Evolutionary conservation across 2,329 filamentous ascomycete genomes (phyloP).

Genomic region (Clarireedia homoeocarpa): DNA sequence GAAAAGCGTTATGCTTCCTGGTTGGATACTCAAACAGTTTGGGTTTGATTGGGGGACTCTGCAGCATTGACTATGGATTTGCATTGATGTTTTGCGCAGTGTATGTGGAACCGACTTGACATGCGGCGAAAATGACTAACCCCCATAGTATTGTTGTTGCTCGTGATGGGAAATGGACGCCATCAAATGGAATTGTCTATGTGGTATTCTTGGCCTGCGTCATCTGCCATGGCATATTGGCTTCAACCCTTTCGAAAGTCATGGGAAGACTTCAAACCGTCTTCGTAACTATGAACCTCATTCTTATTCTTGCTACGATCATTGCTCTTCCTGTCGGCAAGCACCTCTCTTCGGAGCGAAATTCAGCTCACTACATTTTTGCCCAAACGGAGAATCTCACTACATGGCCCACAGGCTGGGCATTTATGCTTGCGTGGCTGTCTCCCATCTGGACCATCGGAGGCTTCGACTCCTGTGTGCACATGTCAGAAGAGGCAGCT

Average conservation of each 20-base stretch:
- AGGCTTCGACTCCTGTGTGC: constrained; percentile 50
- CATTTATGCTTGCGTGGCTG: constrained; percentile 53
- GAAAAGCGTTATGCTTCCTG: constrained; percentile 51
- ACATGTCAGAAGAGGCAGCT: constrained; percentile 53
- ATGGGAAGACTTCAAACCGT: constrained; percentile 53
- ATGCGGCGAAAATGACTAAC: constrained; percentile 3
- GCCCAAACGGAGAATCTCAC: constrained; percentile 48
- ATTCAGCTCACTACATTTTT: constrained; percentile 45
- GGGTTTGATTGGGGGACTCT: constrained; percentile 52
- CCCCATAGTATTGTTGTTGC: constrained; percentile 40
- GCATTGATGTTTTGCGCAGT: constrained; percentile 51
- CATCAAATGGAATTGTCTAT: constrained; percentile 49
- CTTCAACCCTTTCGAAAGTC: constrained; percentile 42
- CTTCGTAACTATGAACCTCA: constrained; percentile 47
- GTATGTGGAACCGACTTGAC: constrained; percentile 16
- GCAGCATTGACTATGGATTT: constrained; percentile 51
- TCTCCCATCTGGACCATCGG: constrained; percentile 54
- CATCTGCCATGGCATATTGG: constrained; percentile 45
- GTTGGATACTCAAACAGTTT: constrained; percentile 56
- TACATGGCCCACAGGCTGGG: constrained; percentile 48
- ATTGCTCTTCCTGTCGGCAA: constrained; percentile 48
- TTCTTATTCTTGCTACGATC: constrained; percentile 47
- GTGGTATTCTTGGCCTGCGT: constrained; percentile 48
- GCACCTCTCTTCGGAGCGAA: constrained; percentile 27
- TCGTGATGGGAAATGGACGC: constrained; percentile 46